phyloP scores from a whole-genome alignment of 305 asterid species.

The Fraxinus floribunda region DNA sequence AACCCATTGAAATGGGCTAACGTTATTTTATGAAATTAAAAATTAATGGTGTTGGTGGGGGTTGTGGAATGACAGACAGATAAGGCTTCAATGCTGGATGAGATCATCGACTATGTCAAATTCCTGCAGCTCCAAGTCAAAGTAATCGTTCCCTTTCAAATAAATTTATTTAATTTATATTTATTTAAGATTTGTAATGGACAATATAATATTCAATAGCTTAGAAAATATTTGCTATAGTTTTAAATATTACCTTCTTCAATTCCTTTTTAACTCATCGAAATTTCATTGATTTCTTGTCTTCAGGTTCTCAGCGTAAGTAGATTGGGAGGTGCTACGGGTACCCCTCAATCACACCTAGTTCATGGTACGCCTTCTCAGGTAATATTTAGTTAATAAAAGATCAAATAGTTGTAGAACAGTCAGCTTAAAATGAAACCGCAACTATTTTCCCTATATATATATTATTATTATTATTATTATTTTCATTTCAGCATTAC shows the following conservation, averaged over 20 bases:
- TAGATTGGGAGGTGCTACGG: slow-evolving; percentile 83
- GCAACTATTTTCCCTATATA: background rate
- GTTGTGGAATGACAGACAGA: slow-evolving; percentile 78
- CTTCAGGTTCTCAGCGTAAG: slow-evolving; percentile 87
- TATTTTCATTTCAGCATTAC: no score
- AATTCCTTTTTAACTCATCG: slow-evolving; percentile 16
- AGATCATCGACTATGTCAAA: slow-evolving; percentile 90
- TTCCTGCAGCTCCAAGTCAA: slow-evolving; percentile 98
- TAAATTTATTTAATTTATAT: background rate
- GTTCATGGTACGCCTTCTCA: slow-evolving; percentile 63
- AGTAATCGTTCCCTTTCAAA: slow-evolving; percentile 34
- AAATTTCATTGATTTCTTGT: background rate
- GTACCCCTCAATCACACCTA: slow-evolving; percentile 48
- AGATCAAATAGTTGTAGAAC: background rate
- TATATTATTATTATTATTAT: no score
- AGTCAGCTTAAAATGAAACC: background rate
- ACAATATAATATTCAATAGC: slow-evolving; percentile 13
- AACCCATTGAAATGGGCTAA: background rate
- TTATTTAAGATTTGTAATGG: slow-evolving; percentile 18
- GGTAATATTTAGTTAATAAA: slow-evolving; percentile 37
- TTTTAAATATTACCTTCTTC: background rate
- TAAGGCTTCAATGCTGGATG: slow-evolving; percentile 93
- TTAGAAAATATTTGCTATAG: background rate
- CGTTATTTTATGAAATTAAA: background rate
- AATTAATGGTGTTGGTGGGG: background rate